Conservation (phyloP, 306 rosid genomes). For the barrel medic (Medicago truncatula) region DNA sequence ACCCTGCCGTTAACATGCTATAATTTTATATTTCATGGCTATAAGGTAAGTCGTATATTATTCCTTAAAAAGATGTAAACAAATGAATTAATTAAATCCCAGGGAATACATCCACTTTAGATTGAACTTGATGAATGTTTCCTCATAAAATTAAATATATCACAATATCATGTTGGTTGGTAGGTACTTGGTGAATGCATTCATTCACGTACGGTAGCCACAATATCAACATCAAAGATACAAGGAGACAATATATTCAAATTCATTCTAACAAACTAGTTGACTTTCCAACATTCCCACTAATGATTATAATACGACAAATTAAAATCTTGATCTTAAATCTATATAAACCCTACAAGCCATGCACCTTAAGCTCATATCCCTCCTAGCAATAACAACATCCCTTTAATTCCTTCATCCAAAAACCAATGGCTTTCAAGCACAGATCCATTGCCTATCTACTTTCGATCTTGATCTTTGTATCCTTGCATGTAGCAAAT, state of each 20-base stretch:
- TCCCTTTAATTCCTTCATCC: neutral
- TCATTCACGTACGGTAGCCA: no score
- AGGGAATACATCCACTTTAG: slow-evolving; percentile 1
- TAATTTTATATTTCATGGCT: neutral
- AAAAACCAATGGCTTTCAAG: slow-evolving; percentile 16
- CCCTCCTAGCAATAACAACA: neutral
- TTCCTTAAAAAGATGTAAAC: neutral
- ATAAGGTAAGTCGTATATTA: neutral
- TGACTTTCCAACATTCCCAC: slow-evolving; percentile 8
- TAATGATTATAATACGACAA: slow-evolving; percentile 14
- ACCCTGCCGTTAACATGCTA: neutral
- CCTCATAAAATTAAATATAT: slow-evolving; percentile 13
- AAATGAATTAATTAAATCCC: slow-evolving; percentile 13
- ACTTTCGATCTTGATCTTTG: no score
- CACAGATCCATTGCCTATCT: no score
- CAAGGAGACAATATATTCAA: no score
- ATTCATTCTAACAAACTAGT: no score
- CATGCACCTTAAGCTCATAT: slow-evolving; percentile 33
- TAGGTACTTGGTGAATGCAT: no score
- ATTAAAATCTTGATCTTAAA: slow-evolving; percentile 1
- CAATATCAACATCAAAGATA: no score
- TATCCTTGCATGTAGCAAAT: no score
- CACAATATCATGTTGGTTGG: no score
- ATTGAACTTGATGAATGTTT: slow-evolving; percentile 3
- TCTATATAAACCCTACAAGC: slow-evolving; percentile 40